Conservation (phyloP, 208 protist species). For the Giardia duodenalis region DNA sequence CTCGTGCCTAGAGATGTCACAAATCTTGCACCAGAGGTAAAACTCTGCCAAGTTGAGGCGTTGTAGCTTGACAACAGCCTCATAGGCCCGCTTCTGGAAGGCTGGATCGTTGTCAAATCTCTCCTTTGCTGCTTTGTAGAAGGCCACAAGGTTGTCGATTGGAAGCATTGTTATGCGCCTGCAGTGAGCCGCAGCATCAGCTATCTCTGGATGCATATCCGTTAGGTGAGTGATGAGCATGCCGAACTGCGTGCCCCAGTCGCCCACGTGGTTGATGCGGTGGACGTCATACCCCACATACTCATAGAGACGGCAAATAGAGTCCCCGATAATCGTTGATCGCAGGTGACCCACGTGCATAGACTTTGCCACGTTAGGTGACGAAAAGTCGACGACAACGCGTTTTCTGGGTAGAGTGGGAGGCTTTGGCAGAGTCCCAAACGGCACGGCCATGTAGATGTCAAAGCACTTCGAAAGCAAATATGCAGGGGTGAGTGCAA, state of each 20-base stretch:
- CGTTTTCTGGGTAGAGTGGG: neutral
- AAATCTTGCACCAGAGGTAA: conserved; percentile 56
- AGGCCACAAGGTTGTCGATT: conserved; percentile 70
- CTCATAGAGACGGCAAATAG: conserved; percentile 55
- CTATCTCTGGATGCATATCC: conserved; percentile 49
- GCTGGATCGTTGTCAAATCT: conserved; percentile 70
- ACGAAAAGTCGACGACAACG: conserved; percentile 84
- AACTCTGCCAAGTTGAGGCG: conserved; percentile 58
- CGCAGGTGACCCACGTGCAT: conserved; percentile 93
- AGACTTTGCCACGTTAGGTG: conserved; percentile 91
- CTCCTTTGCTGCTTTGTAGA: conserved; percentile 77
- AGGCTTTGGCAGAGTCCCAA: neutral
- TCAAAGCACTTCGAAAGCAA: neutral
- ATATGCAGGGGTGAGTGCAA: neutral
- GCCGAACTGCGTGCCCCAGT: conserved; percentile 93
- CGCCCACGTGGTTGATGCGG: conserved; percentile 87
- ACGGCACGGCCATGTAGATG: neutral
- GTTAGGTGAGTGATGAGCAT: conserved; percentile 87
- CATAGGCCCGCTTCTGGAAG: conserved; percentile 67
- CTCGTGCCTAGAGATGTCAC: conserved; percentile 59
- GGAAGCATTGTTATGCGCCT: conserved; percentile 65
- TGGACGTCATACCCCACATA: conserved; percentile 71
- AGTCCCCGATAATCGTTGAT: conserved; percentile 91
- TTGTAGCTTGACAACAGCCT: conserved; percentile 71
- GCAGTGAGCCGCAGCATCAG: conserved; percentile 44